Evolutionary conservation across 1,284 basidiomycete species (phyloP), one percentile per base, ranked within the genome.

Genomic region (Irpex rosettiformis): DNA sequence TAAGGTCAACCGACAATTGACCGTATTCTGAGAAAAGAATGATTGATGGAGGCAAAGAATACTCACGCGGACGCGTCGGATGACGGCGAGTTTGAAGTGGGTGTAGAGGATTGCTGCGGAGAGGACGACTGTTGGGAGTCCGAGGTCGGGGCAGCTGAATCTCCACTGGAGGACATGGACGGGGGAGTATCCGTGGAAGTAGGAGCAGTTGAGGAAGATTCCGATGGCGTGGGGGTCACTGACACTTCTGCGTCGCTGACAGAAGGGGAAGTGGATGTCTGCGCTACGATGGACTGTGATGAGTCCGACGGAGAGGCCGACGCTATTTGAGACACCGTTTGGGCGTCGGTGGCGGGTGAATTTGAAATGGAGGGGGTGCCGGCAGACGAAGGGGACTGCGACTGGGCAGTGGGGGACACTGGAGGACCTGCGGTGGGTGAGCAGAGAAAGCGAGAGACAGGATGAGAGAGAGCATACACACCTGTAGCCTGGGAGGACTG

Each of bases 121-220:
- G 58, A 52, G 25, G 54, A 25, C 43, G 59, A 54, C 21, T 59
- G 55, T 52, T 61, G 43, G 13, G 58, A 65, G 43, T 52, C 30
- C 5, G 63, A 59, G 30, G 61, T 59, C 47, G 58, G 55, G 57
- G 54, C 54, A 43, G 58, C 21, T 22, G 62, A 58, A 25, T 53
- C 47, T 21, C 49, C 29, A 18, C 10, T 24, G 16, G 56, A 57
- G 51, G 63, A 56, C 52, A 51, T 58, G 43, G 62, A 65, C 55
- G 40, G 29, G 18, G 55, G 30, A 49, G 42, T 67, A 13, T 22
- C 58, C 58, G 22, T 3, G 21, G 53, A 11, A 4, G 53, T 7
- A 47, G 43, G 8, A 42, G 53, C 22, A 30, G 53, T 37, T 21
- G 53, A 22, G 6, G 54, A 16, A 37, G 30, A 37, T 37, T n/a